These are phyloP conservation scores for Parachaetomium inaequale DNA, from an alignment of 495 filamentous ascomycete species.

Conservation along the genomic window DNA sequence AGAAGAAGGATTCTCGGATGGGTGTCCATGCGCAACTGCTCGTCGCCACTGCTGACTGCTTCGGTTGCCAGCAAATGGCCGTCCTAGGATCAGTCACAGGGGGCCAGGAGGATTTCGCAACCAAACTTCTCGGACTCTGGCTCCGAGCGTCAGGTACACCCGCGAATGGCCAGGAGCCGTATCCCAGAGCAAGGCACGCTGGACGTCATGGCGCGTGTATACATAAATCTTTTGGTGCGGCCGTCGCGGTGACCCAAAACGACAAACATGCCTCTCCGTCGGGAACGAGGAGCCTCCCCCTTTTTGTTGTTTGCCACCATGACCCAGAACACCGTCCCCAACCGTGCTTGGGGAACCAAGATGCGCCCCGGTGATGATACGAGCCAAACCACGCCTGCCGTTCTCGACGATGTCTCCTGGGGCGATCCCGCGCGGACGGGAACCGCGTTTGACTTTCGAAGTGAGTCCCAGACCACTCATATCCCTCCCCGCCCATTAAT, in stretches of 20 bases:
- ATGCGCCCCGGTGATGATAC: background rate
- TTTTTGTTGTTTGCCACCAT: background rate
- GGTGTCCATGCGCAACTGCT: background rate
- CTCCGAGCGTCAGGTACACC: background rate
- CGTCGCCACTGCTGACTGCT: too few species aligned
- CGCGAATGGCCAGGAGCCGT: background rate
- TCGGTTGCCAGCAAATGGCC: too few species aligned
- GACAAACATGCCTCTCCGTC: background rate
- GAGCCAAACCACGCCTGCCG: background rate
- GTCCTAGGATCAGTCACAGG: background rate
- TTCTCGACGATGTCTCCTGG: background rate
- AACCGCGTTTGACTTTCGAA: background rate
- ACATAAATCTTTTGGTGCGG: background rate
- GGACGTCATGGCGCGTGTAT: background rate
- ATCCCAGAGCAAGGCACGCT: background rate
- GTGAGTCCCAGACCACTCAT: background rate
- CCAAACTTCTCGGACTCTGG: background rate
- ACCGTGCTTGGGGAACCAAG: slow-evolving; percentile 4
- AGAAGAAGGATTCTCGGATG: background rate
- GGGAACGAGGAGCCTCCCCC: background rate
- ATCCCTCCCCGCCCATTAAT: background rate
- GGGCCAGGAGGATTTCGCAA: background rate
- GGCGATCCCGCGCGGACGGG: background rate
- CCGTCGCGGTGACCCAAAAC: background rate
- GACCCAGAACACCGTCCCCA: background rate